These are phyloP conservation scores for Cladosporium sp. DNA, from an alignment of 2,329 filamentous ascomycete genomes.

Conservation along the genomic window DNA sequence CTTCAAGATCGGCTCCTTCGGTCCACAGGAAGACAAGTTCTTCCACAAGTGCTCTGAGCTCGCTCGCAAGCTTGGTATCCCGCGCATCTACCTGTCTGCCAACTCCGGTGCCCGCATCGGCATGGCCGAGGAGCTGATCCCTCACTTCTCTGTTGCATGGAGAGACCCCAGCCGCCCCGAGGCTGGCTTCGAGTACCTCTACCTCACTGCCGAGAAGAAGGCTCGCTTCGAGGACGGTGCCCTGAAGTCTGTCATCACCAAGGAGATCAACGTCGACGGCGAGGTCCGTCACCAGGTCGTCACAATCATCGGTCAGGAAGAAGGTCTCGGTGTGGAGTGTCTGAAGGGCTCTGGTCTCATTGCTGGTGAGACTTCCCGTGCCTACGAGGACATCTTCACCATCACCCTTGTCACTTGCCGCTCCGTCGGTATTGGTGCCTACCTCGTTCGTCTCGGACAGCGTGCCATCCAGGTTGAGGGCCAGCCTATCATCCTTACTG, in stretches of 20 bases:
- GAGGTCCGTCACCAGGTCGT: slow-evolving; percentile 93
- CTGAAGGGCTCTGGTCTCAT: slow-evolving; percentile 96
- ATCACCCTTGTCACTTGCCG: slow-evolving; percentile 96
- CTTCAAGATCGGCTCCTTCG: slow-evolving; percentile 97
- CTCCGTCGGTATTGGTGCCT: slow-evolving; percentile 98
- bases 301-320: slow-evolving; percentile 88
- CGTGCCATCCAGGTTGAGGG: slow-evolving; percentile 98
- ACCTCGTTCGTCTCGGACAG: slow-evolving; percentile 96
- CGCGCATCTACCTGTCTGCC: slow-evolving; percentile 94
- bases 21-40: slow-evolving; percentile 93
- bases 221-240: slow-evolving; percentile 79
- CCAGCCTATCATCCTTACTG: slow-evolving; percentile 97
- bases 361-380: slow-evolving; percentile 92
- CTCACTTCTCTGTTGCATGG: slow-evolving; percentile 96
- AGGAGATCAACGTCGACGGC: slow-evolving; percentile 79
- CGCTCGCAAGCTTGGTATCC: slow-evolving; percentile 89
- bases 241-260: slow-evolving; percentile 77
- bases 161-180: slow-evolving; percentile 80
- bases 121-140: slow-evolving; percentile 94
- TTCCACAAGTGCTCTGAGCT: slow-evolving; percentile 99
- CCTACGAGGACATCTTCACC: slow-evolving; percentile 99
- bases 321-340: slow-evolving; percentile 96
- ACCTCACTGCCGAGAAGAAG: slow-evolving; percentile 83
- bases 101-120: slow-evolving; percentile 98
- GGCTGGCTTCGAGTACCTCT: slow-evolving; percentile 94